These are phyloP conservation scores for Colletotrichum liaoningense DNA, from an alignment of 2,329 filamentous ascomycete genomes.

Conservation along the genomic window DNA sequence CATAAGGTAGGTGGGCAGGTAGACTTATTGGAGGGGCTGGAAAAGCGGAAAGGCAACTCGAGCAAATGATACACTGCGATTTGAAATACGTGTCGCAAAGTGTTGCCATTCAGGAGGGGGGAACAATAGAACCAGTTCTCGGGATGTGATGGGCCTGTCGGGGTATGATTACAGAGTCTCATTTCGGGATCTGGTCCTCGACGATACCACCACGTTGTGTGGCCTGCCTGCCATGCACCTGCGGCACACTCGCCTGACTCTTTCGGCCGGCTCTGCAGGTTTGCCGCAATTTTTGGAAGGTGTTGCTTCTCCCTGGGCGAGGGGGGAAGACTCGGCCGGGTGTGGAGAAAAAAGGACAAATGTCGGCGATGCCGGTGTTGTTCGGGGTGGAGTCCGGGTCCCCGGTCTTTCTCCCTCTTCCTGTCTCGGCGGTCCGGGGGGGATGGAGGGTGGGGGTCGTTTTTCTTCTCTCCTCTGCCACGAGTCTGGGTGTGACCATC, in stretches of 20 bases:
- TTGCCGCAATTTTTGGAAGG: neutral
- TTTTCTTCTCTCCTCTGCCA: neutral
- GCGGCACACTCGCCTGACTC: neutral
- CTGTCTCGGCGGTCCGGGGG: neutral
- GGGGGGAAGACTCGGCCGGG: neutral
- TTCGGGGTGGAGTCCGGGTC: constrained; percentile 6
- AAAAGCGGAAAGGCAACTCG: neutral
- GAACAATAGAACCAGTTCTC: neutral
- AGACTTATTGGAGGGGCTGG: neutral
- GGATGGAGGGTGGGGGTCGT: neutral
- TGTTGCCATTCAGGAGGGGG: neutral
- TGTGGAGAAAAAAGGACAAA: neutral
- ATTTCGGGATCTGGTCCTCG: neutral
- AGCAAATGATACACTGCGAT: neutral
- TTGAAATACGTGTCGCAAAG: neutral
- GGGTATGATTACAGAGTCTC: neutral
- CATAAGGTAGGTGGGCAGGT: neutral
- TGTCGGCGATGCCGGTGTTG: constrained; percentile 15
- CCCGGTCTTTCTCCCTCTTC: neutral
- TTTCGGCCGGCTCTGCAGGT: neutral
- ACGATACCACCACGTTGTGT: neutral
- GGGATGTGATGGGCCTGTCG: constrained; percentile 1
- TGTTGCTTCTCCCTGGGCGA: neutral
- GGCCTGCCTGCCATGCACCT: neutral
- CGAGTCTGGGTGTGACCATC: neutral